Percentiles rank a stretch among this genome's conserved stretches.
phyloP scores from a whole-genome alignment of 2,329 filamentous ascomycete genomes.

The Cladophialophora yegresii region DNA sequence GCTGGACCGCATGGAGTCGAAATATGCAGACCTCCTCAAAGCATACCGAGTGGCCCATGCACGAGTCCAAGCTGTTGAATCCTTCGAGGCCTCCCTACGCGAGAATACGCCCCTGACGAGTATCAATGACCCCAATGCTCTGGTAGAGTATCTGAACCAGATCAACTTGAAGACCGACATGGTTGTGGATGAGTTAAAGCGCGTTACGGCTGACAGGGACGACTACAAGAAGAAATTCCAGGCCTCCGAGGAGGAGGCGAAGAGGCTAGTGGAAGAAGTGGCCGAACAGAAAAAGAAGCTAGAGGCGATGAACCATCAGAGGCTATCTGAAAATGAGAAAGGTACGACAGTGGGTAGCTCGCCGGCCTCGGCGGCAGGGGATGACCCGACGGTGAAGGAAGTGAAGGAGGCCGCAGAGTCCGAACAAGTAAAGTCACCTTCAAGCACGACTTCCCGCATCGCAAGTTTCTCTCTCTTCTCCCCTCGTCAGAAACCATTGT shows the following conservation, averaged over 20 bases:
- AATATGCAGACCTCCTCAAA: conserved; percentile 84
- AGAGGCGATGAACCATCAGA: conserved; percentile 41
- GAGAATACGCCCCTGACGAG: conserved; percentile 91
- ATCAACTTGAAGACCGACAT: conserved; percentile 84
- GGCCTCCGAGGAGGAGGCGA: conserved; percentile 65
- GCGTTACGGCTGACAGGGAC: conserved; percentile 79
- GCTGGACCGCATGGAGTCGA: conserved; percentile 84
- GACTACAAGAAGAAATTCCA: conserved; percentile 74
- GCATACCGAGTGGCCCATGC: conserved; percentile 92
- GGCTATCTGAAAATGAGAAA: conserved; percentile 28
- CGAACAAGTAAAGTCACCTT: conserved; percentile 39
- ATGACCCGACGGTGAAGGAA: conserved; percentile 19
- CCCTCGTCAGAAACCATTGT: conserved; percentile 41
- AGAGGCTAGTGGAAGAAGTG: conserved; percentile 65
- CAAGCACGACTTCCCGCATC: conserved; percentile 42
- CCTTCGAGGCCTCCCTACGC: conserved; percentile 85
- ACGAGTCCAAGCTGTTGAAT: conserved; percentile 81
- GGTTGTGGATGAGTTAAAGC: conserved; percentile 89
- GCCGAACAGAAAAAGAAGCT: conserved; percentile 52
- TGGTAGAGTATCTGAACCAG: conserved; percentile 89
- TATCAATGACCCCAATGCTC: conserved; percentile 78
- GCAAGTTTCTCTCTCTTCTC: conserved; percentile 45
- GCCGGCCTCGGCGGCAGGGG: not conserved
- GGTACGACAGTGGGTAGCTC: not conserved
- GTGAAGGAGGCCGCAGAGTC: conserved; percentile 27